These are phyloP conservation scores for Kodamaea plutei DNA, from an alignment of 1,139 yeast species.

Conservation along the genomic window DNA sequence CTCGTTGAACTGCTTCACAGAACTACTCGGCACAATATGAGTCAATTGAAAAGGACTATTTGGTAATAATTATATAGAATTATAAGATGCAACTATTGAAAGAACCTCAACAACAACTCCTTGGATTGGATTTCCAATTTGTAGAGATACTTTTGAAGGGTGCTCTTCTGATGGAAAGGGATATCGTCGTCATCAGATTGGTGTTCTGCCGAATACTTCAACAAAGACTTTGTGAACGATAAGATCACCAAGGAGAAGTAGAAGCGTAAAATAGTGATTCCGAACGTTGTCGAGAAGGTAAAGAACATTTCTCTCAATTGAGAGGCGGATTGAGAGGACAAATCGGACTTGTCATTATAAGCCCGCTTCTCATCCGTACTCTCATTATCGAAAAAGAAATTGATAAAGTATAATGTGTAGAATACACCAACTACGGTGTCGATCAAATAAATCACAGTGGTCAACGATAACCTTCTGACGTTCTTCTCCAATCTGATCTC, in stretches of 20 bases:
- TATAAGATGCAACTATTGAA: slow-evolving; percentile 1
- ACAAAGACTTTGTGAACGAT: slow-evolving; percentile 51
- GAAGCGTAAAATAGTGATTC: slow-evolving; percentile 50
- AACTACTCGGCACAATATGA: no score
- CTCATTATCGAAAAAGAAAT: slow-evolving; percentile 60
- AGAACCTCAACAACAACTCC: slow-evolving; percentile 2
- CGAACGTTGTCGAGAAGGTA: slow-evolving; percentile 54
- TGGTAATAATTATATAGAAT: no score
- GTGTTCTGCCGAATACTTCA: slow-evolving; percentile 18
- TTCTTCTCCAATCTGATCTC: slow-evolving; percentile 22
- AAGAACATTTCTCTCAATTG: slow-evolving; percentile 67
- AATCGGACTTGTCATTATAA: slow-evolving; percentile 9
- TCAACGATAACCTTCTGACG: slow-evolving; percentile 49
- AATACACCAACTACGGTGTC: slow-evolving; percentile 67
- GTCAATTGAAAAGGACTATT: no score
- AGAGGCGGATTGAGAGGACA: slow-evolving; percentile 58
- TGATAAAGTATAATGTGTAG: slow-evolving; percentile 70
- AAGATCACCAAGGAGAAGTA: slow-evolving; percentile 65
- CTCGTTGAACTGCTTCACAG: no score
- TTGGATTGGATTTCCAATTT: slow-evolving; percentile 7
- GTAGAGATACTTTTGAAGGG: slow-evolving; percentile 5
- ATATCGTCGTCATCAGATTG: slow-evolving; percentile 3
- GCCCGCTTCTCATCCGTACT: slow-evolving; percentile 12
- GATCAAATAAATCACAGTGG: slow-evolving; percentile 56
- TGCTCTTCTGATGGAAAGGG: slow-evolving; percentile 2